Evolutionary conservation across 108 stramenopile species (phyloP), one percentile per base, ranked within the genome.

Genomic region (Cyclotella kingstonii): DNA sequence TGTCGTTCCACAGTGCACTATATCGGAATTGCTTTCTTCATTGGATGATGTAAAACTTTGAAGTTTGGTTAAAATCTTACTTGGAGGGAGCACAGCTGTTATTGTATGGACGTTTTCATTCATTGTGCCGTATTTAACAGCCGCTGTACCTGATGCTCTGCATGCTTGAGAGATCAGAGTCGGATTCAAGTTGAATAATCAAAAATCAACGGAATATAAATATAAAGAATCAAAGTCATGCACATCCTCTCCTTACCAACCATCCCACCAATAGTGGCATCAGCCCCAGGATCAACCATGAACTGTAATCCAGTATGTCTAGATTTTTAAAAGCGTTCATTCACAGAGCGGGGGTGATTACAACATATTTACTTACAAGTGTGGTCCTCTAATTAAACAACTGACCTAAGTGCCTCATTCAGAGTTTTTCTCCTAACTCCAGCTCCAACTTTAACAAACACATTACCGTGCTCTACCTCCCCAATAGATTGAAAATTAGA

Each of bases 71-170:
- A 34, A 26, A 35, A 63, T 57, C n/a, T 54, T 63, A 4, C 82
- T 85, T 27, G 88, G 81, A 17, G 94, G 77, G 48, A 96, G 72
- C 23, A 97, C 93, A 41, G 75, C 88, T 58, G 85, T 84, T 31
- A 98, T 29, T 17, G 50, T 77, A 46, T 97, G 42, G 1, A 98
- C 85, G 61, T 95, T 95, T 42, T 96, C 91, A 27, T 89, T 61
- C 96, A 98, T 98, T 21, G 94, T 91, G 17, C 94, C 96, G 61
- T 94, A 97, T n/a, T 80, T 78, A n/a, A 97, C 95, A 0, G 98
- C 87, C 12, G 94, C 92, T 6, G 95, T 96, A 9, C 98, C 98
- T 22, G 91, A 93, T 38, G 95, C 93, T 6, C 94, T 88, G 57
- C 87, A 89, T 0, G 86, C 83, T 33, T 53, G 57, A 36, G 45